Evolutionary conservation across 2,329 filamentous ascomycete genomes (phyloP).

Genomic region (Penicillium sumatraense): DNA sequence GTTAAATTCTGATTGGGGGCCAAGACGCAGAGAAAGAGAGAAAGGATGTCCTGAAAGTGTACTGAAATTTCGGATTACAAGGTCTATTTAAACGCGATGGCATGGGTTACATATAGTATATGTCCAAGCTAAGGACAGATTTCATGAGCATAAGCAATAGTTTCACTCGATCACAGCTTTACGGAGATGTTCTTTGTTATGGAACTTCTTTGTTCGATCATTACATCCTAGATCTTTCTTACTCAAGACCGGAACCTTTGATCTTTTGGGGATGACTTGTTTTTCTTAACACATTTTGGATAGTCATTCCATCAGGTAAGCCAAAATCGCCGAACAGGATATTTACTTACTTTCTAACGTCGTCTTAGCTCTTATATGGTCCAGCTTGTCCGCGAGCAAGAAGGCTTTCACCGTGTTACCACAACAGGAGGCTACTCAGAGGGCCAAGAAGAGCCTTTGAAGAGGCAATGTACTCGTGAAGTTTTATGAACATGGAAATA

Average conservation of each 20-base stretch:
- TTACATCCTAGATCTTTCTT: constrained; percentile 52
- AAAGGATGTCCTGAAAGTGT: no score
- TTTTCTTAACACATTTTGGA: constrained; percentile 63
- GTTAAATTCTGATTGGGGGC: background rate
- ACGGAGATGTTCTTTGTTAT: constrained; percentile 63
- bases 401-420: background rate
- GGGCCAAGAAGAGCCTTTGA: no score
- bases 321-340: no score
- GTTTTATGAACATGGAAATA: no score
- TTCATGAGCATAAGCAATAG: no score
- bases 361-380: background rate
- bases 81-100: no score
- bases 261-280: constrained; percentile 65
- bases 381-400: background rate
- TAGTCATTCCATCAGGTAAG: constrained; percentile 53
- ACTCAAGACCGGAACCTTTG: constrained; percentile 60
- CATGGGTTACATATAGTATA: no score
- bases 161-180: constrained; percentile 62
- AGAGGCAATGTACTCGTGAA: background rate
- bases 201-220: constrained; percentile 61
- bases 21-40: no score
- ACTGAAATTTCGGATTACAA: no score
- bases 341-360: background rate
- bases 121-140: no score
- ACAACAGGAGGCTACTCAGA: background rate